Evolutionary conservation across 441 rosid genomes (phyloP).

Genomic region (Capsella rubella): DNA sequence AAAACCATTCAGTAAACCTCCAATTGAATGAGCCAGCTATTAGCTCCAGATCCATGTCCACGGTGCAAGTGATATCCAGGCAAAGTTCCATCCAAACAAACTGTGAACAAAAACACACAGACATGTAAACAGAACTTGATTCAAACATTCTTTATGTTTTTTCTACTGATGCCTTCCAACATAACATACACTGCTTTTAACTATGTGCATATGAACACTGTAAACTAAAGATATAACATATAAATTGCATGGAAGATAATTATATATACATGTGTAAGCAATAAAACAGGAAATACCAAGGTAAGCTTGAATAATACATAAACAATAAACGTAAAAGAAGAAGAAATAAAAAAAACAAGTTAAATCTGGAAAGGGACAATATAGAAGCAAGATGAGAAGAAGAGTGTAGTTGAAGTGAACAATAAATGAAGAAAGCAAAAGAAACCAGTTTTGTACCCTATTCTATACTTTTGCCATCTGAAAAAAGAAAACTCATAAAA

Average conservation of each 20-base stretch:
- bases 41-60: conserved; percentile 86
- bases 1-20: conserved; percentile 61
- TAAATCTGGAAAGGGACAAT: conserved; percentile 29
- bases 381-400: conserved; percentile 29
- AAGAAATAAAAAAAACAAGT: neutral
- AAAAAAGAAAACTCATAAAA: conserved; percentile 3
- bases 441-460: neutral
- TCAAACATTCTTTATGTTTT: neutral
- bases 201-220: neutral
- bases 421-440: conserved; percentile 31
- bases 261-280: conserved; percentile 16
- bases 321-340: conserved; percentile 11
- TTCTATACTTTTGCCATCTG: conserved; percentile 7
- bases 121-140: neutral
- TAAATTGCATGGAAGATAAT: neutral
- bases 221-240: neutral
- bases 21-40: conserved; percentile 92
- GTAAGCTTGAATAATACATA: conserved; percentile 22
- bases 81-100: conserved; percentile 95
- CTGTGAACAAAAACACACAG: conserved; percentile 50
- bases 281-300: conserved; percentile 8
- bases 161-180: neutral
- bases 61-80: conserved; percentile 95
- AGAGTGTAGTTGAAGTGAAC: conserved; percentile 33
- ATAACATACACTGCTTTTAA: conserved; percentile 18